phyloP scores from a whole-genome alignment of 2,329 filamentous ascomycete genomes.

The Chrysoporthe austroafricana region DNA sequence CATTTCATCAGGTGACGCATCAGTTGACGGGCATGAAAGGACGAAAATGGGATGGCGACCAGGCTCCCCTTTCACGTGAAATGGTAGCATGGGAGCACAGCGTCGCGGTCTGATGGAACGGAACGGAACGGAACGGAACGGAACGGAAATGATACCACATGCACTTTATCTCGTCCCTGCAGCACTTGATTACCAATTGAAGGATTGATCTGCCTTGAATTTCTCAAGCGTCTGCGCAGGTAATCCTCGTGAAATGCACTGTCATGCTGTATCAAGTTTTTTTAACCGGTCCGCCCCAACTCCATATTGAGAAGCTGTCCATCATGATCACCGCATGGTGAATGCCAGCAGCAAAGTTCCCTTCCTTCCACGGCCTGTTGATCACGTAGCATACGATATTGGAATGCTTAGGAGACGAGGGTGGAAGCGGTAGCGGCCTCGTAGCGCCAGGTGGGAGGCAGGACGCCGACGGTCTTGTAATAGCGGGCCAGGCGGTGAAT shows the following conservation, averaged over 20 bases:
- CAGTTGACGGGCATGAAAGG: neutral
- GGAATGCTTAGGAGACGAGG: conserved; percentile 76
- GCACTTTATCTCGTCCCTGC: neutral
- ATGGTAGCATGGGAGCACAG: neutral
- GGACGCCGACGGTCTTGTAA: conserved; percentile 94
- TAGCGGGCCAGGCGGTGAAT: conserved; percentile 98
- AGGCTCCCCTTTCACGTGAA: neutral
- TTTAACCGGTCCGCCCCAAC: conserved; percentile 41
- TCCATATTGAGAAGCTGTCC: conserved; percentile 47
- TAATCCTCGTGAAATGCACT: conserved; percentile 16
- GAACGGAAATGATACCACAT: conserved; percentile 8
- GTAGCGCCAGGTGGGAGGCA: conserved; percentile 97
- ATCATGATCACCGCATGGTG: conserved; percentile 17
- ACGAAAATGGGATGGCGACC: neutral
- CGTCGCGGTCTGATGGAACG: neutral
- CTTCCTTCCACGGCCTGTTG: conserved; percentile 31
- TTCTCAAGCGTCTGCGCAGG: neutral
- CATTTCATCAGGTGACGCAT: neutral
- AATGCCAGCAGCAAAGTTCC: conserved; percentile 16
- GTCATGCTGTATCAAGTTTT: conserved; percentile 13
- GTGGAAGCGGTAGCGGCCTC: conserved; percentile 96
- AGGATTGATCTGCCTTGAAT: conserved; percentile 2
- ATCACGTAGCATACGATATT: conserved; percentile 9
- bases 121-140: neutral
- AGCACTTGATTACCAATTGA: conserved; percentile 3